These are phyloP conservation scores for Botrytis byssoidea DNA, from an alignment of 2,329 filamentous ascomycete genomes.

Conservation along the genomic window DNA sequence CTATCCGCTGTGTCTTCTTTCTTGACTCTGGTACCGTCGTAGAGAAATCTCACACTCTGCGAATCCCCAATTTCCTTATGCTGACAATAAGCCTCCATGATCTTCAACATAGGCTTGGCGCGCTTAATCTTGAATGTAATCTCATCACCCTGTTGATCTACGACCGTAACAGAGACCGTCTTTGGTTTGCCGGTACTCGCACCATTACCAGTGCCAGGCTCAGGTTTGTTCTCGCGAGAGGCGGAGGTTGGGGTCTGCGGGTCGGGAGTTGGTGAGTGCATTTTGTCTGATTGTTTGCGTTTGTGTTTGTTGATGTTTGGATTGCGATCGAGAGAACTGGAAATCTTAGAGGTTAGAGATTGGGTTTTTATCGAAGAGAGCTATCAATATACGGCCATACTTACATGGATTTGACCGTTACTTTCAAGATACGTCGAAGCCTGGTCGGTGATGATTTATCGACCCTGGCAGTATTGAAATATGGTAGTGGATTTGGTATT, in stretches of 20 bases:
- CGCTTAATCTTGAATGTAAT: constrained; percentile 17
- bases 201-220: background rate
- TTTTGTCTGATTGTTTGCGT: background rate
- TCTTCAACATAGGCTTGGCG: background rate
- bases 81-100: constrained; percentile 13
- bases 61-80: background rate
- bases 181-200: background rate
- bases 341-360: background rate
- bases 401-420: background rate
- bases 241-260: background rate
- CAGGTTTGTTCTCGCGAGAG: background rate
- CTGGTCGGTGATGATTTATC: no score
- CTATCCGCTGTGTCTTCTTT: background rate
- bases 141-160: background rate
- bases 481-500: background rate
- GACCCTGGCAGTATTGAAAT: background rate
- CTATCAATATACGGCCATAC: background rate
- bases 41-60: background rate
- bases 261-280: background rate
- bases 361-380: background rate
- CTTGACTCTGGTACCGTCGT: background rate
- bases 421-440: background rate
- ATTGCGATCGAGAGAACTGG: background rate
- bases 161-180: background rate
- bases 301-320: background rate